phyloP scores from a whole-genome alignment of 192 early-diverging fungal species.

The Lobosporangium transversale region DNA sequence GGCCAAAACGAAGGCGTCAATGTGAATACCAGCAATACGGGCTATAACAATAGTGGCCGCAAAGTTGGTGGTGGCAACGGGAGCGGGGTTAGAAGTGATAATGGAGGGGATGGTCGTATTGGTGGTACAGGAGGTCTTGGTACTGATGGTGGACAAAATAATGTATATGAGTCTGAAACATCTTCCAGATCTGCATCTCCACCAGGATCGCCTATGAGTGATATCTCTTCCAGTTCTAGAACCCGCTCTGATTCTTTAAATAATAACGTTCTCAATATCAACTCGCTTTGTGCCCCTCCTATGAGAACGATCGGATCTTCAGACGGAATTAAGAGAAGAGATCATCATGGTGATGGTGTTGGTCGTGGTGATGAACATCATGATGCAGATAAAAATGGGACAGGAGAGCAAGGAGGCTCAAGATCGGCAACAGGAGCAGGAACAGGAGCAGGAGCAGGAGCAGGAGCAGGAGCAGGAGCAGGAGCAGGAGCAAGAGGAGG shows the following conservation, averaged over 20 bases:
- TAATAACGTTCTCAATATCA: background rate
- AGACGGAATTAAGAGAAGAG: no score
- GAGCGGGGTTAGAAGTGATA: background rate
- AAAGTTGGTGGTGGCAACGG: background rate
- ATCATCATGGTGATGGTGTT: no score
- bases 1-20: background rate
- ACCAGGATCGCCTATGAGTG: background rate
- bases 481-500: no score
- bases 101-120: background rate
- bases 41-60: background rate
- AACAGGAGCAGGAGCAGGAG: no score
- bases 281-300: no score
- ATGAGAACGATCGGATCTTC: no score
- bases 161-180: background rate
- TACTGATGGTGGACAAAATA: no score
- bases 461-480: no score
- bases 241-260: background rate
- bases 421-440: no score
- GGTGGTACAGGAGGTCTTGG: background rate
- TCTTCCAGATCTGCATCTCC: conserved; percentile 1
- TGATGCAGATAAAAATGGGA: no score
- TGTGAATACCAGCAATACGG: background rate
- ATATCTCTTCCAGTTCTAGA: background rate
- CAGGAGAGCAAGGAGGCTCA: no score
- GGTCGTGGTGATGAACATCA: no score